Evolutionary conservation across 1,139 yeast species (phyloP).

Genomic region (Geotrichum siamense): DNA sequence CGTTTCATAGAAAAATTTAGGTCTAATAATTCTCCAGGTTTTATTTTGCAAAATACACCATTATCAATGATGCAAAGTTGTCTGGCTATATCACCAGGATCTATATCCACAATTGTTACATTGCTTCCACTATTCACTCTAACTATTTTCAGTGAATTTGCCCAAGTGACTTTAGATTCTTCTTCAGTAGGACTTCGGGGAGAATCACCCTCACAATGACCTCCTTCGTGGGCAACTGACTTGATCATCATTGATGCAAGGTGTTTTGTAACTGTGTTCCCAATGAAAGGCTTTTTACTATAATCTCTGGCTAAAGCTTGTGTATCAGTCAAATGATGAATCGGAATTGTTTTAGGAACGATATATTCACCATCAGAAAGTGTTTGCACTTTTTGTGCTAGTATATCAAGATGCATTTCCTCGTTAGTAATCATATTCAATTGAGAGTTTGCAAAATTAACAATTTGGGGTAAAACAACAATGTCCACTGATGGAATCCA

Average conservation of each 20-base stretch:
- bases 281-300: slow-evolving; percentile 7
- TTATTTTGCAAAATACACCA: slow-evolving; percentile 56
- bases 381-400: slow-evolving; percentile 24
- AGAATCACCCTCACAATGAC: not conserved
- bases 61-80: slow-evolving; percentile 80
- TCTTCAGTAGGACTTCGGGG: not conserved
- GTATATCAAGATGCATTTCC: slow-evolving; percentile 20
- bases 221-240: slow-evolving; percentile 6
- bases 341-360: slow-evolving; percentile 23
- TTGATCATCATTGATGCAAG: slow-evolving; percentile 10
- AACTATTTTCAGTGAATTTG: slow-evolving; percentile 20
- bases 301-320: slow-evolving; percentile 10
- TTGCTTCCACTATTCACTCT: slow-evolving; percentile 11
- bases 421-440: slow-evolving; percentile 25
- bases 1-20: slow-evolving; percentile 64
- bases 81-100: slow-evolving; percentile 75
- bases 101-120: slow-evolving; percentile 50
- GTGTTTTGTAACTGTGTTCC: slow-evolving; percentile 6
- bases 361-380: slow-evolving; percentile 25
- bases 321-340: slow-evolving; percentile 18
- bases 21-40: slow-evolving; percentile 66
- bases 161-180: slow-evolving; percentile 16
- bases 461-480: slow-evolving; percentile 54
- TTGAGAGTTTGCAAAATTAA: slow-evolving; percentile 65
- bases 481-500: slow-evolving; percentile 67